Evolutionary conservation across 352 stramenopile species (phyloP).

Genomic region (Phytophthora multivora): DNA sequence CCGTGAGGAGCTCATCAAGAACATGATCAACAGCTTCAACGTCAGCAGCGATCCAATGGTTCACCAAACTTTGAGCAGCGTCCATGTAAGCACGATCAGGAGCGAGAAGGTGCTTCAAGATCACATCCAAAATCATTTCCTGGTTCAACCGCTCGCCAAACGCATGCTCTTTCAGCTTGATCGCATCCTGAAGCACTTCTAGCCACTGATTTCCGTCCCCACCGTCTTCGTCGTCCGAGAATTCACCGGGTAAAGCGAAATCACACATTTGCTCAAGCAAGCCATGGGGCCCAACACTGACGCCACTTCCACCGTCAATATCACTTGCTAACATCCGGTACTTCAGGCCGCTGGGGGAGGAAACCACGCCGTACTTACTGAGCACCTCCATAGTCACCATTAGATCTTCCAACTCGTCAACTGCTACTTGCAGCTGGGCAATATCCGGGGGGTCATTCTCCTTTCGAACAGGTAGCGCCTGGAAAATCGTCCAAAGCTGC

Average conservation of each 20-base stretch:
- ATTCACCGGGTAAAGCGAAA: conserved; percentile 36
- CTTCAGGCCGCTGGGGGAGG: conserved; percentile 36
- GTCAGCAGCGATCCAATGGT: conserved; percentile 59
- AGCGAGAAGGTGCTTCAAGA: conserved; percentile 56
- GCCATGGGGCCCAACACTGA: conserved; percentile 24
- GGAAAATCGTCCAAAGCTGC: conserved; percentile 72
- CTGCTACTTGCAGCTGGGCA: conserved; percentile 63
- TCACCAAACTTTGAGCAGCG: conserved; percentile 48
- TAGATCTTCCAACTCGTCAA: conserved; percentile 77
- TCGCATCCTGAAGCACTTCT: conserved; percentile 60
- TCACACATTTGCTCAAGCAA: conserved; percentile 60
- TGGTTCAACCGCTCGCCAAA: conserved; percentile 66
- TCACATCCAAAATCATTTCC: conserved; percentile 57
- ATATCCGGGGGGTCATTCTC: conserved; percentile 56
- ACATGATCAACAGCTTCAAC: conserved; percentile 48
- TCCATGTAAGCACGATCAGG: conserved; percentile 28
- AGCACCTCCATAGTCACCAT: conserved; percentile 76
- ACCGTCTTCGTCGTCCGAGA: conserved; percentile 13
- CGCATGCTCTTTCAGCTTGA: conserved; percentile 72
- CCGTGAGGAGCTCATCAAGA: conserved; percentile 41
- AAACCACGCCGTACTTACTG: conserved; percentile 49
- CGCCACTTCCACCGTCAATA: conserved; percentile 1
- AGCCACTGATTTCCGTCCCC: conserved; percentile 44
- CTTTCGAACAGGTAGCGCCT: conserved; percentile 74
- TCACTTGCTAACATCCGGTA: conserved; percentile 47